phyloP scores from a whole-genome alignment of 805 yeast genomes.

The Naumovozyma dairenensis region DNA sequence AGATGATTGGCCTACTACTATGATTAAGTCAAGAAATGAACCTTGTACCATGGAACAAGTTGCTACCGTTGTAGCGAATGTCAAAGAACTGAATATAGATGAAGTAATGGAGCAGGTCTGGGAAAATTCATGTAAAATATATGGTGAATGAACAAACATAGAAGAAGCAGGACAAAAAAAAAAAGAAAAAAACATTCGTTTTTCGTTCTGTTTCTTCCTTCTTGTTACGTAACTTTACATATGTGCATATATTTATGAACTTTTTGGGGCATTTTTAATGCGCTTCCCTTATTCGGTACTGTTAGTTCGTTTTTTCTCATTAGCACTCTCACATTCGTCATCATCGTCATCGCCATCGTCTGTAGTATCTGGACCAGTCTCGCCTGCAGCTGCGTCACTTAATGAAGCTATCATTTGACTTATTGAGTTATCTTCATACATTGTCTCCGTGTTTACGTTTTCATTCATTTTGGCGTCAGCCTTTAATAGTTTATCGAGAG shows the following conservation, averaged over 20 bases:
- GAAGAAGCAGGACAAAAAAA: neutral
- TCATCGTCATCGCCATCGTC: constrained; percentile 10
- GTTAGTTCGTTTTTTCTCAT: neutral
- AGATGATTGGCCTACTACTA: constrained; percentile 24
- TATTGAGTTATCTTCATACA: constrained; percentile 50
- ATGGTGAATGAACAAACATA: constrained; percentile 11
- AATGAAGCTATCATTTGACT: constrained; percentile 49
- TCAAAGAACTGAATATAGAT: constrained; percentile 35
- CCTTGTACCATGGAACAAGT: constrained; percentile 81
- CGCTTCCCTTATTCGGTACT: no score
- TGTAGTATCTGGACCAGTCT: constrained; percentile 11
- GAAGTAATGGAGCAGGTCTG: constrained; percentile 42
- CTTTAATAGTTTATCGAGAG: constrained; percentile 13
- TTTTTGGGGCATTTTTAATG: no score
- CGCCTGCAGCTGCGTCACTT: constrained; percentile 31
- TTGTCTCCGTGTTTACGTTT: constrained; percentile 40
- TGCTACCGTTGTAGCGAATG: constrained; percentile 54
- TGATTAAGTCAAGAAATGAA: constrained; percentile 82
- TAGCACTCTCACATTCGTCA: constrained; percentile 2
- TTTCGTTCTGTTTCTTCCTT: neutral
- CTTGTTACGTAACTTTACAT: neutral
- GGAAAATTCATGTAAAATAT: constrained; percentile 41
- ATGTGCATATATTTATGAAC: constrained; percentile 6
- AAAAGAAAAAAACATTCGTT: no score
- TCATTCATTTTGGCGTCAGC: constrained; percentile 25